These are phyloP conservation scores for Phlyctochytrium arcticum DNA, from an alignment of 192 early-diverging fungal species.

Conservation along the genomic window DNA sequence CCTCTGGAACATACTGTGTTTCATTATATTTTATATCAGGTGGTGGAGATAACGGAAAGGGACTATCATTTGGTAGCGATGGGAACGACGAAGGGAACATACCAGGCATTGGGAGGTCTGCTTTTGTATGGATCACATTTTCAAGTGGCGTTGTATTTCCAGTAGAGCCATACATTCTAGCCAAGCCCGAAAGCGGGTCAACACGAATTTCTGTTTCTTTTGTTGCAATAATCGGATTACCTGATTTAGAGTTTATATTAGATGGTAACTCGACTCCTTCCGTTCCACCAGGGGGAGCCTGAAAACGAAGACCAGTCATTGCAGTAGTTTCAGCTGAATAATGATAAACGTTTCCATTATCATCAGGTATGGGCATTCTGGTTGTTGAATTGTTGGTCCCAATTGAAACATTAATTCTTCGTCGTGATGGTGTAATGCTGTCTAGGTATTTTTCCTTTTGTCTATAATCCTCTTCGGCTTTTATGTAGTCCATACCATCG, in stretches of 20 bases:
- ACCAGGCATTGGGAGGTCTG: background rate
- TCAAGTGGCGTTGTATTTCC: background rate
- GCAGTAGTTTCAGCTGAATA: background rate
- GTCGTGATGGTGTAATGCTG: background rate
- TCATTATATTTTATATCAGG: background rate
- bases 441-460: background rate
- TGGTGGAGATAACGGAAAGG: background rate
- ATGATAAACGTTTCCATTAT: background rate
- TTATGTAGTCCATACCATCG: conserved; percentile 8
- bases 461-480: conserved; percentile 13
- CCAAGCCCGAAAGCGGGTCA: background rate
- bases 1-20: background rate
- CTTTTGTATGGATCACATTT: background rate
- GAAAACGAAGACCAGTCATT: background rate
- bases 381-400: background rate
- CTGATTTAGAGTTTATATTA: background rate
- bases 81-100: background rate
- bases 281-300: background rate
- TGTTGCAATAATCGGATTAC: background rate
- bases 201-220: background rate
- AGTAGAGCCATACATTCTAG: background rate
- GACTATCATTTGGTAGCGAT: background rate
- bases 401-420: background rate
- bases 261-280: background rate
- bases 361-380: background rate